phyloP scores from a whole-genome alignment of 441 rosid species.

The Daphne laureola region DNA sequence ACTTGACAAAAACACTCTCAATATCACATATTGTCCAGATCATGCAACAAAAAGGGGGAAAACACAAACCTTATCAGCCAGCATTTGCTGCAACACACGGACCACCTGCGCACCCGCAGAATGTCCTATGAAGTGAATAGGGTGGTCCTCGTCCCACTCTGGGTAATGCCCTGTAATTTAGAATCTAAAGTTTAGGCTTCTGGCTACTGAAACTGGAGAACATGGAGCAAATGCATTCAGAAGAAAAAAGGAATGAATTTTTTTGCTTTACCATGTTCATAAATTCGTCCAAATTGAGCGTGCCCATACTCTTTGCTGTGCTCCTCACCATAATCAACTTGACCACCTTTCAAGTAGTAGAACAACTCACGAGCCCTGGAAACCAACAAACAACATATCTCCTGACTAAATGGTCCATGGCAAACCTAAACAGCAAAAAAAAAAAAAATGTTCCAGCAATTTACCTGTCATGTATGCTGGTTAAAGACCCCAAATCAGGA shows the following conservation, averaged over 20 bases:
- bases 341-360: constrained; percentile 87
- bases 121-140: constrained; percentile 92
- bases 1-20: neutral
- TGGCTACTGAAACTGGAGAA: neutral
- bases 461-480: constrained; percentile 84
- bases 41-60: neutral
- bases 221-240: neutral
- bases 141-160: constrained; percentile 93
- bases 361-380: constrained; percentile 90
- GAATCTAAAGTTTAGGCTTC: constrained; percentile 1
- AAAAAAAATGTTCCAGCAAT: too few relatives aligned
- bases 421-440: constrained; percentile 11
- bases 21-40: neutral
- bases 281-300: constrained; percentile 68
- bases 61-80: constrained; percentile 71
- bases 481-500: constrained; percentile 94
- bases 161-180: constrained; percentile 61
- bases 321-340: constrained; percentile 86
- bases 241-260: neutral
- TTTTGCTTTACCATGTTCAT: constrained; percentile 46
- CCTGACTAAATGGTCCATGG: neutral
- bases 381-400: constrained; percentile 8
- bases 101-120: constrained; percentile 96
- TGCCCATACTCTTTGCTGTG: constrained; percentile 88
- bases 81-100: constrained; percentile 95